Conservation (phyloP, 1,284 basidiomycete genomes). For the Xanthoconium separans region DNA sequence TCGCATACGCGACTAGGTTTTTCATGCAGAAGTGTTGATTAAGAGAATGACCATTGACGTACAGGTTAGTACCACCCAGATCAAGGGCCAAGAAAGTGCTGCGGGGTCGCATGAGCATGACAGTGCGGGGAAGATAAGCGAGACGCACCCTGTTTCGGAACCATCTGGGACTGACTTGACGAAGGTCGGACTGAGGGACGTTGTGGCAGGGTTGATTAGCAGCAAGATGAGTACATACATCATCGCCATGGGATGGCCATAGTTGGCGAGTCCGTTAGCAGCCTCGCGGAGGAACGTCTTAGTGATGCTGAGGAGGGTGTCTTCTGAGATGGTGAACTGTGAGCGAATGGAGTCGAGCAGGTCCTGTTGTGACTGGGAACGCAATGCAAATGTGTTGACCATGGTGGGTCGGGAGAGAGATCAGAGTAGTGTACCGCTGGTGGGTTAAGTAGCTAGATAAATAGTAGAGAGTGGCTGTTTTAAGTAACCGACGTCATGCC, state of each 20-base stretch:
- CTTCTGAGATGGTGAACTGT: conserved; percentile 67
- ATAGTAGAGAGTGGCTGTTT: neutral
- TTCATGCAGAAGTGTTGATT: conserved; percentile 2
- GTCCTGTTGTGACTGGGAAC: conserved; percentile 16
- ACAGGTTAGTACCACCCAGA: conserved; percentile 95
- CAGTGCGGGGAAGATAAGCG: conserved; percentile 4
- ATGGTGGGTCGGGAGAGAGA: conserved; percentile 8
- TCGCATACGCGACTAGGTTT: conserved; percentile 86
- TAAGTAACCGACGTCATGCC: neutral
- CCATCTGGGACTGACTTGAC: conserved; percentile 90
- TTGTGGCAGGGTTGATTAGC: conserved; percentile 10
- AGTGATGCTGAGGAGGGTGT: conserved; percentile 69
- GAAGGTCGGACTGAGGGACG: conserved; percentile 70
- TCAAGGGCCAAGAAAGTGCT: conserved; percentile 92
- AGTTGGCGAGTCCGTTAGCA: conserved; percentile 64
- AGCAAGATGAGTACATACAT: conserved; percentile 50
- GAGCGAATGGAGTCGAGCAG: conserved; percentile 53
- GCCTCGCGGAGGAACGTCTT: conserved; percentile 79
- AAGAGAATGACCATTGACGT: conserved; percentile 31
- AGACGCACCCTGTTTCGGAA: conserved; percentile 81
- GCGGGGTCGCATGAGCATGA: conserved; percentile 4
- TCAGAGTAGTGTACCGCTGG: neutral
- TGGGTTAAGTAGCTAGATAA: neutral
- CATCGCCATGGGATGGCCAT: conserved; percentile 85
- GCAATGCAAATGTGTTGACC: conserved; percentile 16